Percentiles rank a stretch among this genome's conserved stretches.
Evolutionary conservation across 345 rosid genomes (phyloP).

Genomic region (Arabidopsis suecica): DNA sequence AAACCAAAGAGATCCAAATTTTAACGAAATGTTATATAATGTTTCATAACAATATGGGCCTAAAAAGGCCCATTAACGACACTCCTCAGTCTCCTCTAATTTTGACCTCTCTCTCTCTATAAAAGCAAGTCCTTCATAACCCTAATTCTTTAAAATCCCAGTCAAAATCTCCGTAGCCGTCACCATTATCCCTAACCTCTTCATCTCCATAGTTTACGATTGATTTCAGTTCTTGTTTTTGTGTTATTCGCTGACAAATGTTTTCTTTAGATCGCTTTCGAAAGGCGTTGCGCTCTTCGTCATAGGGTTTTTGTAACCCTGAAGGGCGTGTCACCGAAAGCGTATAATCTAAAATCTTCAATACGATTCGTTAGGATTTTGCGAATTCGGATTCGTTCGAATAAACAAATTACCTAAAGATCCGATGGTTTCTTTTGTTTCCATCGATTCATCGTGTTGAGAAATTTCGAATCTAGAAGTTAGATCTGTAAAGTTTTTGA

Average conservation of each 20-base stretch:
- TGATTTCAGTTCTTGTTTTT: neutral
- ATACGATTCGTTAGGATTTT: constrained; percentile 27
- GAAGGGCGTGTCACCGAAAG: constrained; percentile 50
- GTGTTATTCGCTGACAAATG: neutral
- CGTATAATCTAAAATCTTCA: constrained; percentile 31
- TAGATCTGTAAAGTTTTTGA: neutral
- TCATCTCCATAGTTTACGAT: neutral
- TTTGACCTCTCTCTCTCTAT: neutral
- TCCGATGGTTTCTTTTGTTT: neutral
- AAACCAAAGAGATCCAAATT: neutral
- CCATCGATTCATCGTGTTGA: constrained; percentile 29
- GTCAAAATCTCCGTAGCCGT: neutral
- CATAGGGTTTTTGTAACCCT: constrained; percentile 8
- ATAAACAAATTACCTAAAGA: neutral
- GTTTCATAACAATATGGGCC: neutral
- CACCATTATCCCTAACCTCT: neutral
- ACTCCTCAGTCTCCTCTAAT: neutral
- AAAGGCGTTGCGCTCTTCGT: constrained; percentile 50
- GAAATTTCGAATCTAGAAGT: neutral
- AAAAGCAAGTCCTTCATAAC: neutral
- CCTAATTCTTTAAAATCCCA: neutral
- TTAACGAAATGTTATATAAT: neutral
- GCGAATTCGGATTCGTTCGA: constrained; percentile 35
- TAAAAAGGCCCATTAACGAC: neutral
- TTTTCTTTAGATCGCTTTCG: constrained; percentile 30